These are phyloP conservation scores for Fragaria vesca DNA, from an alignment of 306 rosid genomes.

Conservation along the genomic window DNA sequence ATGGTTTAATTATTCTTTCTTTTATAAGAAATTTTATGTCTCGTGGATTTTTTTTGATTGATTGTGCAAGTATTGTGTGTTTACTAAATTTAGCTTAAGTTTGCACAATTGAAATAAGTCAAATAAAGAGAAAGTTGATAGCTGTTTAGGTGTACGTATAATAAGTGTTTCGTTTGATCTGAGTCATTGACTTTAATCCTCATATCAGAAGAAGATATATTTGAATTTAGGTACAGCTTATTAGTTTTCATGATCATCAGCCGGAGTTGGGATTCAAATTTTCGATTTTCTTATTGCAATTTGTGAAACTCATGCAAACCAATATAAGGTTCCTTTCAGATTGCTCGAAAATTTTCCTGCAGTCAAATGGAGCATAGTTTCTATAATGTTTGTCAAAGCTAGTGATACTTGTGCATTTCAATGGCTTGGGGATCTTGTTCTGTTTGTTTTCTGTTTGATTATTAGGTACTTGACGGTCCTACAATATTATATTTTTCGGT, in stretches of 20 bases:
- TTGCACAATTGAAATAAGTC: neutral
- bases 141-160: neutral
- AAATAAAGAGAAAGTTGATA: neutral
- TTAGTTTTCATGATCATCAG: neutral
- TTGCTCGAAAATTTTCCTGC: neutral
- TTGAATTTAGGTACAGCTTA: neutral
- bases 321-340: neutral
- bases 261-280: neutral
- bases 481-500: neutral
- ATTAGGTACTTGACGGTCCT: neutral
- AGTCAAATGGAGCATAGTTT: neutral
- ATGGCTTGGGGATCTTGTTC: neutral
- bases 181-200: neutral
- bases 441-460: neutral
- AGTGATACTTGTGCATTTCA: neutral
- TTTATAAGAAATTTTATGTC: neutral
- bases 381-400: neutral
- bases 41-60: neutral
- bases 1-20: neutral
- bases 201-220: neutral
- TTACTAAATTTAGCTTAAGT: neutral
- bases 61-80: neutral
- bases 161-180: neutral
- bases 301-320: neutral
- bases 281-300: neutral